These are phyloP conservation scores for Tolypocladium endophyticum DNA, from an alignment of 2,329 filamentous ascomycete species.

Conservation along the genomic window DNA sequence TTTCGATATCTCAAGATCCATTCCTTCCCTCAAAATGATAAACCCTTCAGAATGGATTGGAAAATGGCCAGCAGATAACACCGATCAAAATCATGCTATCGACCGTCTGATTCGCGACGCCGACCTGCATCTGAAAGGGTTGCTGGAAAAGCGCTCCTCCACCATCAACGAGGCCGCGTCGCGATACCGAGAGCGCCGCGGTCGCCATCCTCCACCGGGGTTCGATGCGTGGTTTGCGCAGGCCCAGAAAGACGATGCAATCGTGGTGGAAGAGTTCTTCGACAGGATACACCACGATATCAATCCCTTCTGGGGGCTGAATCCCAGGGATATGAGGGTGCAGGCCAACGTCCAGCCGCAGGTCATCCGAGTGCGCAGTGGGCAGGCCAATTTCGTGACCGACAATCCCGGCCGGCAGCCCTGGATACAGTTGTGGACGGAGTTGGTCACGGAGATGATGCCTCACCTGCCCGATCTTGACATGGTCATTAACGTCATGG, in stretches of 20 bases:
- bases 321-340: conserved; percentile 25
- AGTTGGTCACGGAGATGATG: conserved; percentile 39
- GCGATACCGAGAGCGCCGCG: conserved; percentile 44
- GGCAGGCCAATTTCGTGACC: conserved; percentile 26
- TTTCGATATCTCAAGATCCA: neutral
- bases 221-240: conserved; percentile 51
- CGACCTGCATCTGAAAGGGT: neutral
- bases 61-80: neutral
- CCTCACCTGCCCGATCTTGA: conserved; percentile 51
- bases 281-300: conserved; percentile 54
- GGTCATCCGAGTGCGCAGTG: conserved; percentile 36
- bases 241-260: conserved; percentile 36
- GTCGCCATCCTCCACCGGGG: conserved; percentile 51
- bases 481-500: conserved; percentile 54
- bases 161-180: conserved; percentile 38
- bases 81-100: neutral
- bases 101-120: neutral
- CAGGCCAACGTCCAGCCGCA: conserved; percentile 31
- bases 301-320: conserved; percentile 48
- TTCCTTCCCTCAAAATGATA: neutral
- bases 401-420: conserved; percentile 27
- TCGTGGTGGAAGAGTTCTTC: conserved; percentile 54
- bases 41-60: neutral
- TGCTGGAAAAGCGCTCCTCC: neutral
- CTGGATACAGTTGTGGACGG: conserved; percentile 37